phyloP scores from a whole-genome alignment of 108 stramenopile species.

The Cyclotella choctawhatcheeana region DNA sequence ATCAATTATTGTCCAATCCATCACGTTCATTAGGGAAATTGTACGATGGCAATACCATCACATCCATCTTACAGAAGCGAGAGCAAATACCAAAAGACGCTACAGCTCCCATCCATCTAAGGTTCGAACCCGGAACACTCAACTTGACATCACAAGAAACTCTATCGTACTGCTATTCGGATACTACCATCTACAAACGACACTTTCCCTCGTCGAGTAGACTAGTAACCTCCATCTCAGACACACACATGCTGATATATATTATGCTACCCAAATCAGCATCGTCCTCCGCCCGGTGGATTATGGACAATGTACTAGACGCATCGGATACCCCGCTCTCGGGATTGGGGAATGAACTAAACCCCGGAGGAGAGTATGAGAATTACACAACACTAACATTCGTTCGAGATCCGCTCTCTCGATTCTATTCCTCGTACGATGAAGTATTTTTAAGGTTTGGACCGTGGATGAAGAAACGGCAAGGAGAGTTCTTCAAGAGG shows the following conservation, averaged over 20 bases:
- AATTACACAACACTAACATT: conserved; percentile 20
- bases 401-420: conserved; percentile 14
- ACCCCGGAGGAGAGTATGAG: conserved; percentile 4
- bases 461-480: conserved; percentile 16
- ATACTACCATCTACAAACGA: conserved; percentile 10
- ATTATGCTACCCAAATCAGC: conserved; percentile 21
- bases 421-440: conserved; percentile 21
- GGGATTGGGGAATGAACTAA: neutral
- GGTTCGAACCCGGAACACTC: conserved; percentile 19
- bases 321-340: neutral
- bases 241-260: conserved; percentile 4
- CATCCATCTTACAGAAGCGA: neutral
- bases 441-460: conserved; percentile 25
- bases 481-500: neutral
- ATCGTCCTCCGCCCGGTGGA: conserved; percentile 12
- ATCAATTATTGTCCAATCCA: neutral
- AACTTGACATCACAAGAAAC: conserved; percentile 9
- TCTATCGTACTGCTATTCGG: conserved; percentile 3
- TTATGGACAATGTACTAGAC: conserved; percentile 24
- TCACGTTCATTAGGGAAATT: neutral
- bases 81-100: neutral
- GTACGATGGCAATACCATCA: conserved; percentile 3
- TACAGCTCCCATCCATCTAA: neutral
- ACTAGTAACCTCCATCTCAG: conserved; percentile 19
- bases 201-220: neutral